Evolutionary conservation across 345 rosid species (phyloP).

Genomic region (Gynandropsis gynandra): DNA sequence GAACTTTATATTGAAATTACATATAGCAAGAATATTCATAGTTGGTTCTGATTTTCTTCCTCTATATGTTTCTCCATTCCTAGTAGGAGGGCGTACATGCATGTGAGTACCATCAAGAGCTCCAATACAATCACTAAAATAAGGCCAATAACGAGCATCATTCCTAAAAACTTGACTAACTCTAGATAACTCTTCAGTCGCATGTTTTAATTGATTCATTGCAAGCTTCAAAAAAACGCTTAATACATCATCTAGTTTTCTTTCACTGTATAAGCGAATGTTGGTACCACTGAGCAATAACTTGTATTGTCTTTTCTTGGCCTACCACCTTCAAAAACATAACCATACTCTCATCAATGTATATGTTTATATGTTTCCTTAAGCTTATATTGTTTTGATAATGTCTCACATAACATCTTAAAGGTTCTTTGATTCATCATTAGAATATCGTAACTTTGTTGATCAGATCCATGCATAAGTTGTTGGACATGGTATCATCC

Average conservation of each 20-base stretch:
- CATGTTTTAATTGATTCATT: neutral
- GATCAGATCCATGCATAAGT: neutral
- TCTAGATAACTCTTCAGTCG: neutral
- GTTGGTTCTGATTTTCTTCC: too few relatives aligned
- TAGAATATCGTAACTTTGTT: too few relatives aligned
- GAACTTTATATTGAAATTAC: neutral
- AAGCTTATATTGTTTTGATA: neutral
- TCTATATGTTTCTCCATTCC: too few relatives aligned
- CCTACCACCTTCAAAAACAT: slow-evolving; percentile 10
- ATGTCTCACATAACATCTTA: neutral
- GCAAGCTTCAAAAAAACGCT: neutral
- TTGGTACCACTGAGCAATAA: neutral
- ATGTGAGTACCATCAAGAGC: too few relatives aligned
- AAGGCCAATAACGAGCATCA: neutral
- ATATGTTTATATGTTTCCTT: neutral
- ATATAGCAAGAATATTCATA: too few relatives aligned
- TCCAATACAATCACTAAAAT: neutral
- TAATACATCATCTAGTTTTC: slow-evolving; percentile 5
- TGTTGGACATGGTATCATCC: slow-evolving; percentile 2
- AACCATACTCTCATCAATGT: neutral
- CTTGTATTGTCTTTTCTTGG: neutral
- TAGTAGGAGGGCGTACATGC: too few relatives aligned
- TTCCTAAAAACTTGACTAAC: neutral
- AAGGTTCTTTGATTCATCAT: neutral
- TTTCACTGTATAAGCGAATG: slow-evolving; percentile 8